These are phyloP conservation scores for Lyophyllum shimeji DNA, from an alignment of 768 basidiomycete genomes.

Conservation along the genomic window DNA sequence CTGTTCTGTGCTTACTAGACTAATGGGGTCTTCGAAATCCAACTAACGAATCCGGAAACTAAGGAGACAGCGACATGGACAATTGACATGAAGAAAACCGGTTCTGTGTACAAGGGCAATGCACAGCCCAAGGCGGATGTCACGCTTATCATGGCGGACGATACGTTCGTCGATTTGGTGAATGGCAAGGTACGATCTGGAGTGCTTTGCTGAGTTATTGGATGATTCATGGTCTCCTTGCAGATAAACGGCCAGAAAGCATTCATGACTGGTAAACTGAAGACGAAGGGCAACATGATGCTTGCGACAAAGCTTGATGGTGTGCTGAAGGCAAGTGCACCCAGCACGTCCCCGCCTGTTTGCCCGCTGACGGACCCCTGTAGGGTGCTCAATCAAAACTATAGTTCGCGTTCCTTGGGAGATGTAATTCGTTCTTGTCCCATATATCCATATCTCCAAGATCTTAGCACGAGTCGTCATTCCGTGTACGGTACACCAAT, in stretches of 20 bases:
- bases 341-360: neutral
- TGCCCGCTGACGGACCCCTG: neutral
- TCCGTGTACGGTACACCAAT: slow-evolving; percentile 10
- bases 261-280: slow-evolving; percentile 93
- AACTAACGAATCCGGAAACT: slow-evolving; percentile 69
- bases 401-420: slow-evolving; percentile 20
- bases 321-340: slow-evolving; percentile 67
- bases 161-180: slow-evolving; percentile 70
- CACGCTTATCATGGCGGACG: slow-evolving; percentile 75
- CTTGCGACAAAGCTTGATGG: slow-evolving; percentile 87
- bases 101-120: slow-evolving; percentile 71
- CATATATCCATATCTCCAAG: slow-evolving; percentile 11
- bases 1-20: slow-evolving; percentile 51
- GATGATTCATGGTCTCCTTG: slow-evolving; percentile 1
- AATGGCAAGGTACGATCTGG: slow-evolving; percentile 56
- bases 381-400: slow-evolving; percentile 48
- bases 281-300: slow-evolving; percentile 93
- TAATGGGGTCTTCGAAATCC: slow-evolving; percentile 86
- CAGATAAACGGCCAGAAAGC: slow-evolving; percentile 91
- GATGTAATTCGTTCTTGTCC: slow-evolving; percentile 1
- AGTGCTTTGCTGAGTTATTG: neutral
- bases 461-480: slow-evolving; percentile 4
- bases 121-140: slow-evolving; percentile 80
- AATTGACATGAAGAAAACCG: slow-evolving; percentile 89
- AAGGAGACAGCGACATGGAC: slow-evolving; percentile 83